A percentile compares a stretch with the other conserved stretches of the same genome.
Conservation (phyloP, 2,329 filamentous ascomycete genomes). For the Sporothrix pseudoabietina region DNA sequence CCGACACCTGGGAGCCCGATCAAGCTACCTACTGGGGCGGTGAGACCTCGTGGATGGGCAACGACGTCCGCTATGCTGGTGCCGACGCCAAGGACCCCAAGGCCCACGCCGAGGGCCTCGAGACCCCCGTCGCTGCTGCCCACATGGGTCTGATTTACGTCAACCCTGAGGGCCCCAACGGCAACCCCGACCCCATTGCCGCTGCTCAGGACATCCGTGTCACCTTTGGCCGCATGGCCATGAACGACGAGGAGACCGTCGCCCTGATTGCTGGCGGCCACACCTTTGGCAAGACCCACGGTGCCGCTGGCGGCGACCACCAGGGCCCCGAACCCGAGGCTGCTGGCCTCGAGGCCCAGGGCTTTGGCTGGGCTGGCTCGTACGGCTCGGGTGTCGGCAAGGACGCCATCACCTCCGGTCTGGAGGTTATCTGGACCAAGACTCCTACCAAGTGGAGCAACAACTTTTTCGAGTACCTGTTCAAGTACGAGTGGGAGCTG, state of each 20-base stretch:
- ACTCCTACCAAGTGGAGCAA: slow-evolving; percentile 77
- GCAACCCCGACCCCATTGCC: slow-evolving; percentile 67
- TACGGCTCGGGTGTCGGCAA: slow-evolving; percentile 67
- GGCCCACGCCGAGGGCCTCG: slow-evolving; percentile 61
- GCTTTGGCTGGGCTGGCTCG: slow-evolving; percentile 71
- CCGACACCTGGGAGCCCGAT: slow-evolving; percentile 74
- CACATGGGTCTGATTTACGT: slow-evolving; percentile 82
- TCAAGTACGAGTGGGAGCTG: slow-evolving; percentile 77
- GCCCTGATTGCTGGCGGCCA: slow-evolving; percentile 78
- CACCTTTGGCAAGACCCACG: slow-evolving; percentile 79
- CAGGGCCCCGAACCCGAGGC: slow-evolving; percentile 69
- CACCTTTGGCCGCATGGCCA: slow-evolving; percentile 78
- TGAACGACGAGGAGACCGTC: slow-evolving; percentile 81
- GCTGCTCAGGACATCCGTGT: slow-evolving; percentile 71
- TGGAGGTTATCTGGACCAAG: slow-evolving; percentile 79
- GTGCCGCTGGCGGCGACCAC: slow-evolving; percentile 65
- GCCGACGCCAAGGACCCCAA: slow-evolving; percentile 48
- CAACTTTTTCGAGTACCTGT: slow-evolving; percentile 73
- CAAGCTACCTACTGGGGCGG: slow-evolving; percentile 77
- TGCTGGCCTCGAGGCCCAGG: slow-evolving; percentile 65
- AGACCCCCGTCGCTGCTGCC: slow-evolving; percentile 66
- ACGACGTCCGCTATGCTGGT: slow-evolving; percentile 67
- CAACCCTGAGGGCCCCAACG: slow-evolving; percentile 77
- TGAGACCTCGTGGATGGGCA: slow-evolving; percentile 74
- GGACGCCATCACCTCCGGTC: slow-evolving; percentile 72